Evolutionary conservation across 177 flowering plant genomes (phyloP).

Genomic region (Vitis hybrid): DNA sequence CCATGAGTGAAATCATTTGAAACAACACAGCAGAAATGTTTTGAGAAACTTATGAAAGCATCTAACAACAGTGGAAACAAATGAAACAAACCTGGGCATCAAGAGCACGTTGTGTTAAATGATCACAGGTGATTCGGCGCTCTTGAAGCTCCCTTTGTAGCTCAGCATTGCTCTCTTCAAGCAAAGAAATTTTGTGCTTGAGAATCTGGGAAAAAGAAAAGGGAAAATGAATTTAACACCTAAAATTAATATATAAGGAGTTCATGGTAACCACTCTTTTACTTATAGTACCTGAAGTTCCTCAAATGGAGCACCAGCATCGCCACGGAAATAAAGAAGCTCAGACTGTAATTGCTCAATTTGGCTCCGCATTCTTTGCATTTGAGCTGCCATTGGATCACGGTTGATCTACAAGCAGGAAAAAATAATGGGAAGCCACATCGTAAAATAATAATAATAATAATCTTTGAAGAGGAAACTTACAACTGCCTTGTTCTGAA

Average conservation of each 20-base stretch:
- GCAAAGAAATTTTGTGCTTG: slow-evolving; percentile 69
- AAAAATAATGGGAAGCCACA: background rate
- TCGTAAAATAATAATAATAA: background rate
- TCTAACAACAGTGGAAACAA: background rate
- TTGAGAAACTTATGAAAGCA: background rate
- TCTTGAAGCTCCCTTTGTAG: slow-evolving; percentile 71
- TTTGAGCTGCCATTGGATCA: slow-evolving; percentile 81
- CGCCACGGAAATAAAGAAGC: slow-evolving; percentile 72
- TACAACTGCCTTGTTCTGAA: slow-evolving; percentile 96
- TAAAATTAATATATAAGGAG: background rate
- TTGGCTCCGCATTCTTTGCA: slow-evolving; percentile 86
- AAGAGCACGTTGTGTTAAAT: slow-evolving; percentile 64
- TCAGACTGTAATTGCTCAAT: slow-evolving; percentile 93
- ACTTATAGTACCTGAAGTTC: slow-evolving; percentile 71
- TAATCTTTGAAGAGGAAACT: slow-evolving; percentile 23
- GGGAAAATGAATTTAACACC: background rate
- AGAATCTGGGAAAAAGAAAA: slow-evolving; percentile 47
- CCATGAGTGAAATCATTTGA: background rate
- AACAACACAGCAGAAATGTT: background rate
- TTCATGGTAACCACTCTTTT: background rate
- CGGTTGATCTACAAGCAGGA: slow-evolving; percentile 69
- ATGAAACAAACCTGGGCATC: slow-evolving; percentile 74
- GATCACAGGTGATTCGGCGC: slow-evolving; percentile 52
- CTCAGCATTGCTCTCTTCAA: slow-evolving; percentile 85
- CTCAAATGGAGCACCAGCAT: slow-evolving; percentile 68